A percentile compares a stretch with the other conserved stretches of the same genome.
These are phyloP conservation scores for Beauveria sp. DNA, from an alignment of 2,329 filamentous ascomycete genomes.

Conservation along the genomic window DNA sequence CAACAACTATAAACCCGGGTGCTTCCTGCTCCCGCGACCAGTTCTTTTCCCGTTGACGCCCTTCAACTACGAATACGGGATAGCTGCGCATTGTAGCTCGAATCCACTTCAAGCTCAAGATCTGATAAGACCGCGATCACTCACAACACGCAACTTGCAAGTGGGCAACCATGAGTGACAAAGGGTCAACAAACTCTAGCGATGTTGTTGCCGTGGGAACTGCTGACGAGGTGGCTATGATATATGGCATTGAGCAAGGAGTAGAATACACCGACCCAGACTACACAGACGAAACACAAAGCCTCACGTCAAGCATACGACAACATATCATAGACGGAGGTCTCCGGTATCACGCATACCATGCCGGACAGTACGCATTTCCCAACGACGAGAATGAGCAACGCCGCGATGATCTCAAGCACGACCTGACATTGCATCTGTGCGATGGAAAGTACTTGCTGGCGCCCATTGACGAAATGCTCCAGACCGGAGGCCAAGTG, in stretches of 20 bases:
- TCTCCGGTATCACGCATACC: conserved; percentile 33
- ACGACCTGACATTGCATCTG: conserved; percentile 30
- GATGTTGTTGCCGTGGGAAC: conserved; percentile 22
- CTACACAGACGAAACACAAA: conserved; percentile 28
- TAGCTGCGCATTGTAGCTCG: not conserved
- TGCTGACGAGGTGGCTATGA: conserved; percentile 21
- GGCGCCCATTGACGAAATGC: conserved; percentile 31
- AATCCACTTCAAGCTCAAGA: too few relatives aligned
- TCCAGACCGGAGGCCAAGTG: conserved; percentile 31
- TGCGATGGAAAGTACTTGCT: conserved; percentile 34
- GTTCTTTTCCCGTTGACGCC: not conserved
- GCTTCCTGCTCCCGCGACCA: not conserved
- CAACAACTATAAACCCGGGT: not conserved
- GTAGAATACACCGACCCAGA: conserved; percentile 17
- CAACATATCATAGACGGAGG: conserved; percentile 35
- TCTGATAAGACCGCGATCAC: not conserved
- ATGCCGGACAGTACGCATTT: conserved; percentile 34
- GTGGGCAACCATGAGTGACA: not conserved
- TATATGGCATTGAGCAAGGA: conserved; percentile 27
- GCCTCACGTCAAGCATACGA: conserved; percentile 34
- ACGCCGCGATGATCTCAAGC: conserved; percentile 33
- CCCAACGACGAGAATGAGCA: conserved; percentile 37
- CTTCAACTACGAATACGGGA: not conserved
- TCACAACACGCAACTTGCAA: not conserved
- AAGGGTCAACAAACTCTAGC: not conserved